Percentiles rank a stretch among this genome's conserved stretches.
Conservation (phyloP, 768 basidiomycete species). For the Boletus barrowsii region DNA sequence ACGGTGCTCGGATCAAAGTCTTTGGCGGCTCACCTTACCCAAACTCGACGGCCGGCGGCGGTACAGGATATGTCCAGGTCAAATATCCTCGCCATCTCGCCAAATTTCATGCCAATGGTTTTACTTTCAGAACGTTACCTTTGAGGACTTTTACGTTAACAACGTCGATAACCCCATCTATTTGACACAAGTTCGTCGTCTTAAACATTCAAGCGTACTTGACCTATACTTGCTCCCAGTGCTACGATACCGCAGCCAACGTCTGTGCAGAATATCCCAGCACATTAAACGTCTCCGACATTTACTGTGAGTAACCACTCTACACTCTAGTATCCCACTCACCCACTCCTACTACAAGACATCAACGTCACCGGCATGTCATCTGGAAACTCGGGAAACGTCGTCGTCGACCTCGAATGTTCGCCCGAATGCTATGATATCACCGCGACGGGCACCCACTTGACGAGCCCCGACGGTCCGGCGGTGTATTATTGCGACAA, state of each 20-base stretch:
- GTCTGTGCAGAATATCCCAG: conserved; percentile 39
- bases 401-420: conserved; percentile 44
- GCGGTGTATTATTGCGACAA: conserved; percentile 36
- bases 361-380: conserved; percentile 43
- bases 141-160: conserved; percentile 26
- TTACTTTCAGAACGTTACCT: conserved; percentile 20
- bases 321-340: background rate
- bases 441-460: conserved; percentile 30
- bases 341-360: conserved; percentile 16
- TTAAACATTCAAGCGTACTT: background rate
- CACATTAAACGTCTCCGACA: conserved; percentile 38
- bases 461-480: conserved; percentile 31
- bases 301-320: conserved; percentile 34
- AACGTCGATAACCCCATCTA: conserved; percentile 44
- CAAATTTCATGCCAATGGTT: background rate
- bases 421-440: conserved; percentile 37
- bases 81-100: background rate
- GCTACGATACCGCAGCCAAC: conserved; percentile 34
- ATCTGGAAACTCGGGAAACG: conserved; percentile 36
- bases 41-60: conserved; percentile 40
- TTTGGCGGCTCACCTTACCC: conserved; percentile 44
- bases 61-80: conserved; percentile 40
- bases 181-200: conserved; percentile 32
- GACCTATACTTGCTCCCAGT: conserved; percentile 21
- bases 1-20: conserved; percentile 52